Evolutionary conservation across 768 basidiomycete genomes (phyloP), one percentile per base, ranked within the genome.

Genomic region (Gloeophyllum trabeum): DNA sequence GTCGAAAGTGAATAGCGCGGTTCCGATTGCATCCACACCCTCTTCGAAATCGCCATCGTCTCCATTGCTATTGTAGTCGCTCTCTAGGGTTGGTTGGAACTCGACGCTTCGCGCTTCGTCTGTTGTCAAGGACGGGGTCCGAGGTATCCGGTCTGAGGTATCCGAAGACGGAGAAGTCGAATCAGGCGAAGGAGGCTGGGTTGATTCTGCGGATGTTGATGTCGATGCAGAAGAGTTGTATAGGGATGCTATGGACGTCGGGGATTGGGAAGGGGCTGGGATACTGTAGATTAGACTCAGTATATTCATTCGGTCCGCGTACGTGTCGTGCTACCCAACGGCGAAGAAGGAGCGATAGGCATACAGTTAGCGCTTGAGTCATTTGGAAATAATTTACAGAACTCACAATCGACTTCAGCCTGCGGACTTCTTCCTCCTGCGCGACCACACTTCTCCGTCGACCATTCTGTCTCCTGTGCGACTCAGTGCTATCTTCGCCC

Each of bases 241-340:
- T 36, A 64, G 61, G 30, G 67, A 61, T 19, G 67, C 58, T 58
- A 74, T 75, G 5, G 74, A 69, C 13, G 75, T 59, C 21, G 76
- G 71, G 7, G 82, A 70, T 54, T 83, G 76, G 18, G 81, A 81
- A 35, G 77, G 72, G 35, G 82, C 72, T 20, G 84, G 84, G 58
- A 91, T 88, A 58, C 78, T 82, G 66, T 91, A 91, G 48, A 90
- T 89, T 49, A 87, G 71, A 52, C 84, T 86, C 43, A 94, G 73
- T 54, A 93, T 91, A 54, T 86, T 84, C 83, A 94, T 90, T 40
- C 91, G 77, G 60, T 94, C 88, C 45, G 86, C 88, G 59, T 94
- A 94, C 6, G 91, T 93, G 60, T 94, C 91, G 56, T 93, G 91
- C 90, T 92, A 58, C 32, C 16, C 28, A 39, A 46, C 52, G 23